These are phyloP conservation scores for Phytopythium ostracodes DNA, from an alignment of 352 stramenopile species.

Conservation along the genomic window DNA sequence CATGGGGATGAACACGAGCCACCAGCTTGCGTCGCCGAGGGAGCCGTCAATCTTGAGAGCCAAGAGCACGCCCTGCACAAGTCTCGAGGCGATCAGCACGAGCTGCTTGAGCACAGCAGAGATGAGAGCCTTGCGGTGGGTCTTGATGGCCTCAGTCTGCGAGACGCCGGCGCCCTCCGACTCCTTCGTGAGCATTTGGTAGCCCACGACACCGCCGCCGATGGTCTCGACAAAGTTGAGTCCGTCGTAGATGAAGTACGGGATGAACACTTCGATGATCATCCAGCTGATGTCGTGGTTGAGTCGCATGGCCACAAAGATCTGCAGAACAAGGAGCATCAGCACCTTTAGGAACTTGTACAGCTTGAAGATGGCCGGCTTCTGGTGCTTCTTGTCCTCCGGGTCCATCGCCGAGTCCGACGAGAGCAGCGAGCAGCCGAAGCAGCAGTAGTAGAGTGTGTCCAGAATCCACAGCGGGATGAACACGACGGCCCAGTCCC, in stretches of 20 bases:
- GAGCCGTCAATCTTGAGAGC: slow-evolving; percentile 63
- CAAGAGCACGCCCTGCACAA: slow-evolving; percentile 62
- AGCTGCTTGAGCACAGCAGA: slow-evolving; percentile 30
- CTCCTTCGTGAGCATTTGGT: slow-evolving; percentile 68
- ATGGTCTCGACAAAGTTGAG: slow-evolving; percentile 70
- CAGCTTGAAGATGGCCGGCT: slow-evolving; percentile 56
- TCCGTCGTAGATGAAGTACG: slow-evolving; percentile 77
- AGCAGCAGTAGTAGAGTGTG: slow-evolving; percentile 68
- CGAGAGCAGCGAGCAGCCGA: slow-evolving; percentile 54
- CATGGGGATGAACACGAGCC: slow-evolving; percentile 73
- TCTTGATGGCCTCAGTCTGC: slow-evolving; percentile 65
- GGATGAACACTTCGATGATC: slow-evolving; percentile 58
- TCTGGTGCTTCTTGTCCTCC: slow-evolving; percentile 50
- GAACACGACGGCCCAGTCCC: slow-evolving; percentile 79
- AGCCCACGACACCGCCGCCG: slow-evolving; percentile 49
- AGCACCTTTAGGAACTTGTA: slow-evolving; percentile 81
- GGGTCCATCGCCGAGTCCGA: slow-evolving; percentile 45
- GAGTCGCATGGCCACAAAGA: slow-evolving; percentile 82
- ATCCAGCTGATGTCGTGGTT: slow-evolving; percentile 67
- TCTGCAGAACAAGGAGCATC: slow-evolving; percentile 67
- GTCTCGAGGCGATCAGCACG: slow-evolving; percentile 42
- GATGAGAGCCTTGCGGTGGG: slow-evolving; percentile 44
- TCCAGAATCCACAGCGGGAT: slow-evolving; percentile 79
- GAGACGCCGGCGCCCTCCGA: slow-evolving; percentile 69
- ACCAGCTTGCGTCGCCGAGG: slow-evolving; percentile 61